Base-by-base conservation (phyloP, 2,329 filamentous ascomycete species). In the Fonsecaea erecta region DNA sequence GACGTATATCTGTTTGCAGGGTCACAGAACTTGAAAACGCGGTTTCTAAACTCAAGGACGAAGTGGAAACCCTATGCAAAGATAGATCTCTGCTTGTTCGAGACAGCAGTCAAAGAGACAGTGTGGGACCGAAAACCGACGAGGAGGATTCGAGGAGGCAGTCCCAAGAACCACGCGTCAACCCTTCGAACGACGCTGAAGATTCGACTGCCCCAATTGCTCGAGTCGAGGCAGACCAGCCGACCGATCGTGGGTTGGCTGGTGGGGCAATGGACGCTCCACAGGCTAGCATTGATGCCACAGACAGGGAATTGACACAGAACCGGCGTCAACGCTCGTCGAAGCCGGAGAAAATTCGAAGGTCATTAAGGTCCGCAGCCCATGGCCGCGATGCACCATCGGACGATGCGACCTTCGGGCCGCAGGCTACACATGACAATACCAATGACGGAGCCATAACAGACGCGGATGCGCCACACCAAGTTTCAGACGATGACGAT, bases 121-220 rank as follows among this genome's bases (percentile, higher is more conserved):
- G 3, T 30, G 28, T 8, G 28, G 28, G 3, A 30, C 8, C 8
- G 28, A 8, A 8, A 30, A 4, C 28, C 28, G 8, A 30, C 3
- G 3, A 30, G 3, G 28, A 30, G 28, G 28, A 30, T 30, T 30
- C 8, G 8, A 8, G 8, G 28, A 30, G 28, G 28, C 28, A 8
- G 28, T 30, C 8, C 28, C 3, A 30, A 30, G 28, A 30, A 30
- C 3, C 28, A 30, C 28, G 28, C 28, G 28, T 4, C 3, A 30
- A 30, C n/a, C n/a, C n/a, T n/a, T n/a, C n/a, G n/a, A 30, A 43
- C 35, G 18, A 62, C 14, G 26, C 55, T n/a, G 24, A 60, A 58
- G 28, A 24, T n/a, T n/a, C 58, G 8, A n/a, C 59, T 14, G 21
- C 14, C 34, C 34, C 21, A 28, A 24, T 26, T 51, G 11, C 9